Base-by-base conservation (phyloP, 176 grass and related monocot species). In the Phyllostachys edulis region DNA sequence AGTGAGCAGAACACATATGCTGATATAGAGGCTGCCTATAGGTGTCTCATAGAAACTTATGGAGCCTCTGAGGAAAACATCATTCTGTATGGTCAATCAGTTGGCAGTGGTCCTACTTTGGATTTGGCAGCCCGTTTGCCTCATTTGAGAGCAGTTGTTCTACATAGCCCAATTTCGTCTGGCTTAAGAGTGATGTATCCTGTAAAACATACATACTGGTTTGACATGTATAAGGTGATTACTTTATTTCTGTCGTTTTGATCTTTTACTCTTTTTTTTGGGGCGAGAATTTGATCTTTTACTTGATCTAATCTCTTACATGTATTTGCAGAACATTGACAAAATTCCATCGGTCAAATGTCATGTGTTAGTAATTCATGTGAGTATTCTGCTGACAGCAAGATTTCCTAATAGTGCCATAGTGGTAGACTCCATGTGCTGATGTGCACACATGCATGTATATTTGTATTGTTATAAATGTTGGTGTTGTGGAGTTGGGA, bases 151-250 rank as follows among this genome's bases (percentile, higher is more conserved):
- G 97, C 93, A 71, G 91, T 91, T 85, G 97, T 99, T 89, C 82
- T 99, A 50, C 97, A 99, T 85, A 99, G 97, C 82, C 97, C 97
- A 71, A 99, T 99, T 94, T 94, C 92, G 81, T 99, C 97, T 86
- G 97, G 97, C 55, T 78, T 99, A 66, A 88, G 97, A 69, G 97
- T 99, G 78, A 99, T 99, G 97, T 99, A 96, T 90, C 90, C 97
- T 75, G 97, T 99, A 74, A 99, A 99, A 54, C 89, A 91, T 84
- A 94, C 97, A 80, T 99, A 99, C 85, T 99, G 97, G 97, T 99
- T 99, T 75, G 97, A 99, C 84, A 99, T 99, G 87, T 99, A 99
- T 66, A 99, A 99, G 93, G 97, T 96, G 39, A 40, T 54, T 84
- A 85, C 55, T 76, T 59, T 59, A 12, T 83, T 62, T 69, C 12